Evolutionary conservation across 768 basidiomycete genomes (phyloP).

Genomic region (Termitomyces sp.): DNA sequence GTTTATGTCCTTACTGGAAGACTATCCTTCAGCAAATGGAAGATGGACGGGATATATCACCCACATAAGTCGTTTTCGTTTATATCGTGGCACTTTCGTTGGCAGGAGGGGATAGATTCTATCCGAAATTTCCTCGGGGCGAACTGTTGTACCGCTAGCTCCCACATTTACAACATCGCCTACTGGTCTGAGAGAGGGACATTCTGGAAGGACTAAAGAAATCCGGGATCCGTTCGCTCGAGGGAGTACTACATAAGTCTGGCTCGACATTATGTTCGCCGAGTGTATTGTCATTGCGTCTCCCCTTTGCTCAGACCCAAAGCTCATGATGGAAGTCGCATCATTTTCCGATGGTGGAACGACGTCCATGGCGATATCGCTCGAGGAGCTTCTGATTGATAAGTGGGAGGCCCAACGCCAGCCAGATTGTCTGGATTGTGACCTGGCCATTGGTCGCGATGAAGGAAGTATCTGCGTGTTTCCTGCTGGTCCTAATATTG

Average conservation of each 20-base stretch:
- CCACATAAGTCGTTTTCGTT: constrained; percentile 1
- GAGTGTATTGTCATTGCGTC: constrained; percentile 1
- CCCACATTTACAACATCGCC: background rate
- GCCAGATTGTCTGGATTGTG: background rate
- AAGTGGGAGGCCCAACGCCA: background rate
- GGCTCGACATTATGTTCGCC: constrained; percentile 2
- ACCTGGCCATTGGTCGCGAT: background rate
- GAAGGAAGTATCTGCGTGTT: background rate
- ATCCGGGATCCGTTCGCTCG: background rate
- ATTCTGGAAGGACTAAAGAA: background rate
- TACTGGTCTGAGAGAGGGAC: background rate
- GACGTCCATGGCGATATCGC: background rate
- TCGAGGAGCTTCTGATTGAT: background rate
- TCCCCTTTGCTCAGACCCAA: background rate
- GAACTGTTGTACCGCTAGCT: background rate
- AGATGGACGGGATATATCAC: background rate
- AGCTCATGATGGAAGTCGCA: background rate
- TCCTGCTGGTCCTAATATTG: background rate
- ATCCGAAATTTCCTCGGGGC: background rate
- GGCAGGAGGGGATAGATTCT: background rate
- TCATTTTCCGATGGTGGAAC: background rate
- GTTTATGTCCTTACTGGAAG: background rate
- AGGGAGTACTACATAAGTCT: background rate
- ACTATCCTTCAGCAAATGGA: background rate
- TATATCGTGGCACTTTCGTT: constrained; percentile 1